Conservation (phyloP, 1,284 basidiomycete species). For the Melanopsichium pennsylvanicum region DNA sequence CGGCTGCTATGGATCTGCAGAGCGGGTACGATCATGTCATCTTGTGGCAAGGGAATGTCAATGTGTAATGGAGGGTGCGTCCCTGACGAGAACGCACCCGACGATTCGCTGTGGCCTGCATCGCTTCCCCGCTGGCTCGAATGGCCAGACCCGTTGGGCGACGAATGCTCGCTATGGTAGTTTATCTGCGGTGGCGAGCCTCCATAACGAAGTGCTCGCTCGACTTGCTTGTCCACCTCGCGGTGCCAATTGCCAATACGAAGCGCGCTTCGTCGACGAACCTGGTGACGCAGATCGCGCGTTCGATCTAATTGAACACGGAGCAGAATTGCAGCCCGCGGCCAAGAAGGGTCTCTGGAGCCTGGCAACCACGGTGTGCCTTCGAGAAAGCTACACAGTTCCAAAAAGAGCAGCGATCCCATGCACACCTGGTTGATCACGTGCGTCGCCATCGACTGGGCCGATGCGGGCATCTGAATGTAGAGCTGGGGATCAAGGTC, state of each 20-base stretch:
- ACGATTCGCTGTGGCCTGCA: constrained; percentile 8
- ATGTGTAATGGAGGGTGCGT: constrained; percentile 5
- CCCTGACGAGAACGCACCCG: neutral
- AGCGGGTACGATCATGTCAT: constrained; percentile 42
- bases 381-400: constrained; percentile 38
- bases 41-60: constrained; percentile 27
- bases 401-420: constrained; percentile 34
- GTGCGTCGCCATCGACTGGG: constrained; percentile 28
- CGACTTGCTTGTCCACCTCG: constrained; percentile 27
- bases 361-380: constrained; percentile 31
- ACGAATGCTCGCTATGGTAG: constrained; percentile 7
- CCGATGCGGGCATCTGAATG: constrained; percentile 30
- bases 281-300: constrained; percentile 15
- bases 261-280: constrained; percentile 32
- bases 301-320: constrained; percentile 17
- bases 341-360: constrained; percentile 28
- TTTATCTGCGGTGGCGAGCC: constrained; percentile 15
- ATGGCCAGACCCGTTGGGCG: constrained; percentile 10
- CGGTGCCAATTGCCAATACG: constrained; percentile 19
- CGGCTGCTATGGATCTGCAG: constrained; percentile 46
- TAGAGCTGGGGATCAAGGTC: constrained; percentile 23
- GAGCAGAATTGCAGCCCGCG: constrained; percentile 26
- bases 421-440: constrained; percentile 24
- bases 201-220: constrained; percentile 17
- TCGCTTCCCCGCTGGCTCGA: constrained; percentile 24